Conservation (phyloP, 129 eudicot species). For the Pulicaria dysenterica region DNA sequence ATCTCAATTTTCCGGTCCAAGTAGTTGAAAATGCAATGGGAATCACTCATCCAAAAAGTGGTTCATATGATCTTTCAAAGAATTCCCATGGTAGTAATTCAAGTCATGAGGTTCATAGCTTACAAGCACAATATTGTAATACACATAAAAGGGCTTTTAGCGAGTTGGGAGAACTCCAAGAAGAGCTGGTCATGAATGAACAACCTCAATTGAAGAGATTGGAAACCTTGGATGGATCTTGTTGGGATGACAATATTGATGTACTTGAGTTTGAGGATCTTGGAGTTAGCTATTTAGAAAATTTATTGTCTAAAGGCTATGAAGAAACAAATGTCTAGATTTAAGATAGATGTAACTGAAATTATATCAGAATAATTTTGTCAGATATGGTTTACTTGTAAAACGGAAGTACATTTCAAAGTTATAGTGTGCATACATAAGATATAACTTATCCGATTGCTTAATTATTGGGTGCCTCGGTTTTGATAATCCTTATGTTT, state of each 20-base stretch:
- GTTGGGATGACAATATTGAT: slow-evolving; percentile 23
- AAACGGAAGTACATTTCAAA: background rate
- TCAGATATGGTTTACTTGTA: background rate
- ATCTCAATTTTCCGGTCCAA: slow-evolving; percentile 61
- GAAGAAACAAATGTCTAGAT: slow-evolving; percentile 8
- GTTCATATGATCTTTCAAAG: slow-evolving; percentile 4
- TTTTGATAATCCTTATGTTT: too few relatives aligned
- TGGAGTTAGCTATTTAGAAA: slow-evolving; percentile 61
- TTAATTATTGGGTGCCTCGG: background rate
- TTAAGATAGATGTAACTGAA: slow-evolving; percentile 1
- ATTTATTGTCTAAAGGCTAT: slow-evolving; percentile 37
- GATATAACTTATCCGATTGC: background rate
- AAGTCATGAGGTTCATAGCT: slow-evolving; percentile 7
- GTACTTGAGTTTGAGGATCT: slow-evolving; percentile 61
- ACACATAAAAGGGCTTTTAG: slow-evolving; percentile 40
- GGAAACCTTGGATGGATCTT: slow-evolving; percentile 37
- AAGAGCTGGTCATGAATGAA: slow-evolving; percentile 29
- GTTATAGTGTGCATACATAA: background rate
- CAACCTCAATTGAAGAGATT: slow-evolving; percentile 43
- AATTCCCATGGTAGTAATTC: background rate
- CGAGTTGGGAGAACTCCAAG: slow-evolving; percentile 41
- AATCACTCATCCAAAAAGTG: slow-evolving; percentile 15
- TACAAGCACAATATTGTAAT: slow-evolving; percentile 8
- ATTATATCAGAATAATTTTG: slow-evolving; percentile 20
- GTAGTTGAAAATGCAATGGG: slow-evolving; percentile 36